Evolutionary conservation across 805 yeast genomes (phyloP), one percentile per base, ranked within the genome.

Genomic region (Candida methanosorbosa): DNA sequence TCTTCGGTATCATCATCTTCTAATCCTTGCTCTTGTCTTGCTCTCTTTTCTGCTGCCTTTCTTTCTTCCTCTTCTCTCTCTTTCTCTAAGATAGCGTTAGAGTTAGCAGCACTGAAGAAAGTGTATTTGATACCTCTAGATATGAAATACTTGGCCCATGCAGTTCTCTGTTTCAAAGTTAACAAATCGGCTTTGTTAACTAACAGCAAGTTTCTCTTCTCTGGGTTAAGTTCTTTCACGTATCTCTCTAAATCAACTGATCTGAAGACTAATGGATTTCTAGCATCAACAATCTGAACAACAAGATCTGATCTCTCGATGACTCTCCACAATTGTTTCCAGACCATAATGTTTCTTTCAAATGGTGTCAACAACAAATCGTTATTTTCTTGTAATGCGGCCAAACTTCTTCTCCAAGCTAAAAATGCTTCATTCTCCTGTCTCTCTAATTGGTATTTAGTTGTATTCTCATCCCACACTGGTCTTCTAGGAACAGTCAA

Each of bases 241-340:
- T 92, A 92, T 18, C 60, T 68, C 44, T 84, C 97, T 52, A 51
- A 69, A 61, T 92, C 97, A 18, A 73, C 73, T 2, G 96, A 87
- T 54, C 97, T 72, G 64, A 86, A 92, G 40, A 86, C 66, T 38
- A 88, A 61, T 5, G 98, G 98, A 54, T 85, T 87, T 61, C 98
- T 73, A 11, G 97, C 97, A 63, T 92, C 98, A 20, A 92, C 97
- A 64, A 92, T 92, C 57, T 92, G 98, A 5, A 92, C 97, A 27
- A 92, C 76, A 48, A 92, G 68, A 57, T 90, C 96, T 18, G 92
- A 84, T 53, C 97, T 75, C 59, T 92, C 98, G 18, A 87, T 83
- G 29, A 92, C 98, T 62, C 98, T 75, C 98, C 98, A 92, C 44
- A 92, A 66, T 61, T 92, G 98, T 54, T 92, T 78, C 98, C 98